A percentile compares a stretch with the other conserved stretches of the same genome.
These are phyloP conservation scores for Brassica carinata DNA, from an alignment of 345 rosid species.

Conservation along the genomic window DNA sequence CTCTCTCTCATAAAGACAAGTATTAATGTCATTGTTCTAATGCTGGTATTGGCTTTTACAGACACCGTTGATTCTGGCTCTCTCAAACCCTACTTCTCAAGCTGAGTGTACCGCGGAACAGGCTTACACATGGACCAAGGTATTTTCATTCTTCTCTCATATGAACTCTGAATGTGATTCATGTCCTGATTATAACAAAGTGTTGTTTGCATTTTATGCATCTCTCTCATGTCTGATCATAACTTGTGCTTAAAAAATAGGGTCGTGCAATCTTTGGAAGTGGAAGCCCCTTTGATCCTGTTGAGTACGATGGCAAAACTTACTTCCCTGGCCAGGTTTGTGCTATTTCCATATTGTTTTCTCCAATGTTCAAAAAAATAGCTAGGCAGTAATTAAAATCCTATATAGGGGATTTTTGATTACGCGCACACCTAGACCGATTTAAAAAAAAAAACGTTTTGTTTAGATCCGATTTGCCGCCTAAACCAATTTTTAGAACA, in stretches of 20 bases:
- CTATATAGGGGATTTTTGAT: no score
- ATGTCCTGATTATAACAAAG: not conserved
- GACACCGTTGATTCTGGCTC: conserved; percentile 93
- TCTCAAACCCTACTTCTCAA: conserved; percentile 96
- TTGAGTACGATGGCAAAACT: conserved; percentile 70
- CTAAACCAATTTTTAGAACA: no score
- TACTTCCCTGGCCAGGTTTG: conserved; percentile 91
- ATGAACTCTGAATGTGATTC: conserved; percentile 1
- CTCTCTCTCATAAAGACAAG: not conserved
- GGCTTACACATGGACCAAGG: conserved; percentile 96
- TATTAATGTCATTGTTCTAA: not conserved
- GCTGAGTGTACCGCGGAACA: conserved; percentile 98
- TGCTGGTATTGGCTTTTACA: conserved; percentile 37
- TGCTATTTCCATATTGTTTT: conserved; percentile 1
- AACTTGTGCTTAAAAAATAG: conserved; percentile 41
- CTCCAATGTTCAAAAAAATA: not conserved
- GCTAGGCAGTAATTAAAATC: no score
- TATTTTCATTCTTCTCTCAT: conserved; percentile 12
- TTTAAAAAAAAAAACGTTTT: no score
- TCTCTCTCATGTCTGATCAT: conserved; percentile 25
- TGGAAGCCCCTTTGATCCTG: conserved; percentile 94
- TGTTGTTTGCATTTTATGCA: conserved; percentile 6
- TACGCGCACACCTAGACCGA: no score
- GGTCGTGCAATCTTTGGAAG: conserved; percentile 97
- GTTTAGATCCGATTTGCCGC: no score